Conservation (phyloP, 2,329 filamentous ascomycete genomes). For the Exophiala aquamarina region DNA sequence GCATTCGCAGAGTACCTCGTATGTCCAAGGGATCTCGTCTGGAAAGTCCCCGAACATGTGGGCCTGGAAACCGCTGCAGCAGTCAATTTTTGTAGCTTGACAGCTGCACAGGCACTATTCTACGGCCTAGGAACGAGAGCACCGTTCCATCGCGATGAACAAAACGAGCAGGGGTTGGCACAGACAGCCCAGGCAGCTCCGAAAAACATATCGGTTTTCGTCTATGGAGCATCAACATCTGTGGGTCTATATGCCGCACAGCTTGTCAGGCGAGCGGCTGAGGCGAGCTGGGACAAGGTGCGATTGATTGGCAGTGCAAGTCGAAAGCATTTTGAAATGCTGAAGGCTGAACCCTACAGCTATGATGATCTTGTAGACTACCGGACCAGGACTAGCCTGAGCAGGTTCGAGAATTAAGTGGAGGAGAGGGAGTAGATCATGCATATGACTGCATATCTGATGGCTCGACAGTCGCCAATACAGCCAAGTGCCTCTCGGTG, state of each 20-base stretch:
- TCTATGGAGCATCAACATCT: conserved; percentile 37
- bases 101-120: conserved; percentile 34
- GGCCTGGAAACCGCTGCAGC: conserved; percentile 28
- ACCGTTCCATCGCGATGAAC: conserved; percentile 1
- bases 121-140: conserved; percentile 6
- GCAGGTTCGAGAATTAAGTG: not conserved
- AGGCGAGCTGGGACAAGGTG: conserved; percentile 23
- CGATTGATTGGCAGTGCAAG: conserved; percentile 31
- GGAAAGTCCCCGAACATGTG: conserved; percentile 26
- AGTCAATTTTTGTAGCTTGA: conserved; percentile 33
- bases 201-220: conserved; percentile 25
- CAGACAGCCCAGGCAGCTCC: not conserved
- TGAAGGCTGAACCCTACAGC: conserved; percentile 9
- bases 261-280: conserved; percentile 29
- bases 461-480: not conserved
- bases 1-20: conserved; percentile 34
- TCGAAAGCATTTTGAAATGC: conserved; percentile 27
- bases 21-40: conserved; percentile 26
- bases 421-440: not conserved
- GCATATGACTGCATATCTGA: conserved; percentile 1
- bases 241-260: conserved; percentile 36
- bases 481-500: not conserved
- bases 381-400: conserved; percentile 9
- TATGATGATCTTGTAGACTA: conserved; percentile 12
- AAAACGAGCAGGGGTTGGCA: not conserved